phyloP scores from a whole-genome alignment of 352 stramenopile genomes.

The Thalassiosira ordinaria region DNA sequence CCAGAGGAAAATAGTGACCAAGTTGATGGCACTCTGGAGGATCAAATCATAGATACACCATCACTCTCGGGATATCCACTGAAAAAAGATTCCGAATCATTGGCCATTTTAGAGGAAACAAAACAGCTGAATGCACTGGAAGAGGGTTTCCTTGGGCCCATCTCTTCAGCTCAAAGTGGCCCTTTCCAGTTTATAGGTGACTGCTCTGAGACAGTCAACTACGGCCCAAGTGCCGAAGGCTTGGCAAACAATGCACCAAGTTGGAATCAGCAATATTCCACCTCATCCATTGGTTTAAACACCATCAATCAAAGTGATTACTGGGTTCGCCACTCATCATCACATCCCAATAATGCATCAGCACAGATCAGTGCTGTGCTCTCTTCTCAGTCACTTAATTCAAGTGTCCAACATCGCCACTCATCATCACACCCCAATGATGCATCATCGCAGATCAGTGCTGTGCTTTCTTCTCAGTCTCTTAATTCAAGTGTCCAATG shows the following conservation, averaged over 20 bases:
- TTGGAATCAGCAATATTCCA: not conserved
- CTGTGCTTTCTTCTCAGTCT: conserved; percentile 14
- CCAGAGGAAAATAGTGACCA: too few species aligned
- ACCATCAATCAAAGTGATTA: conserved; percentile 33
- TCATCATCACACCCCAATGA: not conserved
- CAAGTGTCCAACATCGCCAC: not conserved
- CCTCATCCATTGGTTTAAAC: conserved; percentile 12
- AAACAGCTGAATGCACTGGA: conserved; percentile 20
- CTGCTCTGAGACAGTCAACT: conserved; percentile 5
- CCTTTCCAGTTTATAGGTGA: not conserved
- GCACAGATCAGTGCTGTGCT: too few species aligned
- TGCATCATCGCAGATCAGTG: not conserved
- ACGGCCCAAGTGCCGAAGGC: conserved; percentile 2
- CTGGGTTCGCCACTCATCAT: conserved; percentile 48
- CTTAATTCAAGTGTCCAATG: conserved; percentile 12
- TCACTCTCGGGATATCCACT: too few species aligned
- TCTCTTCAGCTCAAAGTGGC: not conserved
- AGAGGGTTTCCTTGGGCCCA: not conserved
- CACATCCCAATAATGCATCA: conserved; percentile 20
- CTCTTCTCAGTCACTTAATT: too few species aligned
- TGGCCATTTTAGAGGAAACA: conserved; percentile 12
- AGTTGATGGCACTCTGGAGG: too few species aligned
- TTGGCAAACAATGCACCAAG: not conserved
- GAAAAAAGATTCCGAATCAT: conserved; percentile 2
- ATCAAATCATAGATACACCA: too few species aligned